phyloP scores from a whole-genome alignment of 805 yeast species.

The Ogataea ramenticola region DNA sequence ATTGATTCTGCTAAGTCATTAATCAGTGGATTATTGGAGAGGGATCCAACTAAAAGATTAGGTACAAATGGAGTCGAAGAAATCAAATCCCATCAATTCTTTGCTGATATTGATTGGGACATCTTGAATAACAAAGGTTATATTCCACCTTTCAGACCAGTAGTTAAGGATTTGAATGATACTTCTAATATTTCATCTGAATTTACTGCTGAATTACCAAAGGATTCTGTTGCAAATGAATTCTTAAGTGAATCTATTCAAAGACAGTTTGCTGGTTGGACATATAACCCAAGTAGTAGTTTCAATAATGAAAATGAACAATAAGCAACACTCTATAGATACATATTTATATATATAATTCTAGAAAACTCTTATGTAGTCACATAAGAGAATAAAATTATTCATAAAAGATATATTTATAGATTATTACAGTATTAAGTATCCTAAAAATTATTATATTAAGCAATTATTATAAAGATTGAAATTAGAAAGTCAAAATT shows the following conservation, averaged over 20 bases:
- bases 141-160: slow-evolving; percentile 93
- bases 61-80: slow-evolving; percentile 77
- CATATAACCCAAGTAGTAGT: slow-evolving; percentile 46
- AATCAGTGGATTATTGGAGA: slow-evolving; percentile 62
- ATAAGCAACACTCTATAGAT: no score
- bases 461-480: no score
- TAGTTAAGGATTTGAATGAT: slow-evolving; percentile 77
- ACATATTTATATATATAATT: no score
- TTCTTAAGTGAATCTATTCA: slow-evolving; percentile 92
- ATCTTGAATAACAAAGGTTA: slow-evolving; percentile 78
- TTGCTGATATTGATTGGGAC: slow-evolving; percentile 85
- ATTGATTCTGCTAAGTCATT: slow-evolving; percentile 82
- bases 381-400: no score
- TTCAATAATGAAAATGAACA: background rate
- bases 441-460: no score
- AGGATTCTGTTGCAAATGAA: slow-evolving; percentile 92
- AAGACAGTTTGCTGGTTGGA: slow-evolving; percentile 98
- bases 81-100: slow-evolving; percentile 79
- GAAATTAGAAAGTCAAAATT: no score
- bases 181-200: slow-evolving; percentile 91
- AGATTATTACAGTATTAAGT: no score
- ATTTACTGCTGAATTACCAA: slow-evolving; percentile 88
- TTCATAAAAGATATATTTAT: no score
- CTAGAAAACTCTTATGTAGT: no score
- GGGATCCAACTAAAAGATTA: slow-evolving; percentile 78